Percentiles rank a stretch among this genome's conserved stretches.
phyloP scores from a whole-genome alignment of 1,139 yeast genomes.

The Diutina rugosa region DNA sequence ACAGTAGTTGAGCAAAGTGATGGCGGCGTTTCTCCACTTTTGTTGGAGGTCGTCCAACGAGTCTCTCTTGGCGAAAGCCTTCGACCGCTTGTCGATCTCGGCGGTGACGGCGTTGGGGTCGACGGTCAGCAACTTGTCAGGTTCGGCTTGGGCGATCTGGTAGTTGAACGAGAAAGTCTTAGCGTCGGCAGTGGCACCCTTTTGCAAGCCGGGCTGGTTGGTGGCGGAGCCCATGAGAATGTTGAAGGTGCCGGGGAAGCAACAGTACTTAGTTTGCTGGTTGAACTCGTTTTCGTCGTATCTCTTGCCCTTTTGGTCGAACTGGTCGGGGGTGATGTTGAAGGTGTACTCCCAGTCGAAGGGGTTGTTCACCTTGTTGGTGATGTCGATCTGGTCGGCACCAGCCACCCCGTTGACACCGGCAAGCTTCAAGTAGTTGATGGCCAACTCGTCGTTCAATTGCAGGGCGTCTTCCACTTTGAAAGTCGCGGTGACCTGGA shows the following conservation, averaged over 20 bases:
- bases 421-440: neutral
- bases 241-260: neutral
- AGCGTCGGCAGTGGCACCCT: neutral
- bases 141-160: neutral
- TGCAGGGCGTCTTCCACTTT: neutral
- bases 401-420: neutral
- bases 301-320: neutral
- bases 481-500: constrained; percentile 1
- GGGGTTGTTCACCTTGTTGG: neutral
- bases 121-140: neutral
- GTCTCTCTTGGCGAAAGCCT: neutral
- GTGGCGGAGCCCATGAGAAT: neutral
- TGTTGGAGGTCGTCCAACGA: neutral
- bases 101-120: neutral
- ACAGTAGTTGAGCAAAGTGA: neutral
- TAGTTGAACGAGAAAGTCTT: neutral
- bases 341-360: constrained; percentile 1
- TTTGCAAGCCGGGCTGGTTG: neutral
- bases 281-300: neutral
- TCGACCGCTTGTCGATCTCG: neutral
- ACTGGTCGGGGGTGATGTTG: neutral
- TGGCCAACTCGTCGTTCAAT: neutral
- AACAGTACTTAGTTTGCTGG: neutral
- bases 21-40: neutral
- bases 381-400: neutral